Conservation (phyloP, 768 basidiomycete genomes). For the Lentinula sp. region DNA sequence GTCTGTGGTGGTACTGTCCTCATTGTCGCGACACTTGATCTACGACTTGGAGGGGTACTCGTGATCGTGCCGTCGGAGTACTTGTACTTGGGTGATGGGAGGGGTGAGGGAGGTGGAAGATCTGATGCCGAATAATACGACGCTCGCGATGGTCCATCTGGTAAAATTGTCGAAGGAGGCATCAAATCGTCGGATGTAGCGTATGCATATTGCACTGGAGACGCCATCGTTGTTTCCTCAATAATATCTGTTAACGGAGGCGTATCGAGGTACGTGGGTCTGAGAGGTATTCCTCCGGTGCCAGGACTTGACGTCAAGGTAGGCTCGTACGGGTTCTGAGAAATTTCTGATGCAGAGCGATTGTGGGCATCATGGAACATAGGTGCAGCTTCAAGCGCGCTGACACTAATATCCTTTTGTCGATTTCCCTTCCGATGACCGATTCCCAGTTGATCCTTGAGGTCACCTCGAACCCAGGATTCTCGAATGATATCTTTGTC, state of each 20-base stretch:
- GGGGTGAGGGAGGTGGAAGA: constrained; percentile 56
- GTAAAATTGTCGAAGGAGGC: constrained; percentile 3
- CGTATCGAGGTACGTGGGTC: constrained; percentile 39
- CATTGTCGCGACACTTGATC: constrained; percentile 28
- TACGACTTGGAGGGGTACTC: constrained; percentile 34
- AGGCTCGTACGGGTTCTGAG: constrained; percentile 45
- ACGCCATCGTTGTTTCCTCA: constrained; percentile 7
- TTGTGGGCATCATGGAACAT: constrained; percentile 63
- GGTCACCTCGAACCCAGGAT: constrained; percentile 79
- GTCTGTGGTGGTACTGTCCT: not conserved
- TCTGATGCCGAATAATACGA: constrained; percentile 74
- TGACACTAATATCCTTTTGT: constrained; percentile 16
- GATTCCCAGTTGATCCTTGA: constrained; percentile 78
- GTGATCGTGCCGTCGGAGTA: constrained; percentile 41
- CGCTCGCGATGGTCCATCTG: constrained; percentile 24
- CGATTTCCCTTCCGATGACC: constrained; percentile 53
- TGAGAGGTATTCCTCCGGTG: constrained; percentile 31
- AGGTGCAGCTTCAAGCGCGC: constrained; percentile 56
- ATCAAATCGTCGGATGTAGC: constrained; percentile 8
- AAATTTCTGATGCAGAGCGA: constrained; percentile 61
- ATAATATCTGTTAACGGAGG: constrained; percentile 29
- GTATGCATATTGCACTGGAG: constrained; percentile 13
- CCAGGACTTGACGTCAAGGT: constrained; percentile 26
- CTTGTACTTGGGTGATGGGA: constrained; percentile 45
- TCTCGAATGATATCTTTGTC: constrained; percentile 93